A percentile compares a stretch with the other conserved stretches of the same genome.
phyloP scores from a whole-genome alignment of 2,329 filamentous ascomycete genomes.

The Calonectria hawksworthii region DNA sequence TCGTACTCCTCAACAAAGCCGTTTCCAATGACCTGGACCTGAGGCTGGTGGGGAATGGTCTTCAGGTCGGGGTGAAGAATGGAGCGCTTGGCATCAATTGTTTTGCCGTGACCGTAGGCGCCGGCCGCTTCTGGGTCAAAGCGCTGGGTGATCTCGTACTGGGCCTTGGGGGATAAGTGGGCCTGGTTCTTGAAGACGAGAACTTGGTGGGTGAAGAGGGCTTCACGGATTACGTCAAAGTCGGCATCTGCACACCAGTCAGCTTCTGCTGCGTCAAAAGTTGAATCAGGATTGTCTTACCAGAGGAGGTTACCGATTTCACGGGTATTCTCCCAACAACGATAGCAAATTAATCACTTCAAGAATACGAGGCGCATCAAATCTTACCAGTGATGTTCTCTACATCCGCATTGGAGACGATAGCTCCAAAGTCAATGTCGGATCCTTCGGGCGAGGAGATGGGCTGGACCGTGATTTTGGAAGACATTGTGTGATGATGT shows the following conservation, averaged over 20 bases:
- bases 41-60: slow-evolving; percentile 83
- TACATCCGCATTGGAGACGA: slow-evolving; percentile 70
- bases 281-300: slow-evolving; percentile 54
- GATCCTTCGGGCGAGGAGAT: slow-evolving; percentile 54
- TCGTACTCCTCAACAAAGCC: slow-evolving; percentile 79
- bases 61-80: slow-evolving; percentile 85
- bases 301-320: slow-evolving; percentile 72
- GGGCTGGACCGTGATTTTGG: slow-evolving; percentile 53
- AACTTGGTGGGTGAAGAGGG: slow-evolving; percentile 78
- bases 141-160: slow-evolving; percentile 79
- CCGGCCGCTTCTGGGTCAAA: slow-evolving; percentile 77
- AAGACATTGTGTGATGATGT: slow-evolving; percentile 33
- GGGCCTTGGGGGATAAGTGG: slow-evolving; percentile 75
- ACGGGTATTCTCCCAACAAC: slow-evolving; percentile 67
- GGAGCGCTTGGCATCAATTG: slow-evolving; percentile 72
- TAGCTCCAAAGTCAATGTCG: slow-evolving; percentile 71
- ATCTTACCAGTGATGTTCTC: slow-evolving; percentile 73
- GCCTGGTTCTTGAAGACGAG: slow-evolving; percentile 79
- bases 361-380: background rate
- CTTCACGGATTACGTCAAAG: slow-evolving; percentile 73
- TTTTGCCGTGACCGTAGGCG: slow-evolving; percentile 83
- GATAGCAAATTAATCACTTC: slow-evolving; percentile 24
- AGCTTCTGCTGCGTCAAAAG: slow-evolving; percentile 24
- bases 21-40: slow-evolving; percentile 83
- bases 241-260: slow-evolving; percentile 65